phyloP scores from a whole-genome alignment of 805 yeast genomes.

The Debaryomyces castellii region DNA sequence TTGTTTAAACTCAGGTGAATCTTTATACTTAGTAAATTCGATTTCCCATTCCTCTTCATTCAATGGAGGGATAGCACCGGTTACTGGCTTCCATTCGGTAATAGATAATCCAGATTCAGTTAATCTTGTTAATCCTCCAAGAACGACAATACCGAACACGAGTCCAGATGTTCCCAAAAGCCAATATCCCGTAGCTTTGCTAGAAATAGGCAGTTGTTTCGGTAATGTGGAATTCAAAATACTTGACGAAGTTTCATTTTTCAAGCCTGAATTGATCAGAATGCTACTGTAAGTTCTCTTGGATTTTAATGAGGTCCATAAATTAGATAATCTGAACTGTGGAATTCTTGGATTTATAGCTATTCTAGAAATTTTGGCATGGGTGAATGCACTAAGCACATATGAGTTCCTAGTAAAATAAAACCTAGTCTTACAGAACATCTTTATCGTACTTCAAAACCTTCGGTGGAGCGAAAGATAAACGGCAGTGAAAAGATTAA shows the following conservation, averaged over 20 bases:
- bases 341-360: constrained; percentile 13
- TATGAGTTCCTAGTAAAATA: constrained; percentile 57
- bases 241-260: neutral
- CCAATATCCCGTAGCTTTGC: constrained; percentile 73
- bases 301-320: constrained; percentile 4
- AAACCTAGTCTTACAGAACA: constrained; percentile 52
- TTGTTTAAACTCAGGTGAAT: constrained; percentile 87
- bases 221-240: neutral
- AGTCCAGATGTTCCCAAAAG: constrained; percentile 81
- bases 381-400: constrained; percentile 35
- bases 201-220: constrained; percentile 14
- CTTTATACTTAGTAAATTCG: constrained; percentile 78
- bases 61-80: constrained; percentile 91
- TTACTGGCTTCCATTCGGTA: constrained; percentile 98
- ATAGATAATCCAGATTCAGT: constrained; percentile 96
- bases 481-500: neutral
- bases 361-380: constrained; percentile 17
- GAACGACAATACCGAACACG: constrained; percentile 92
- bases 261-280: neutral
- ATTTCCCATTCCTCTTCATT: constrained; percentile 78
- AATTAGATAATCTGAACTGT: constrained; percentile 4
- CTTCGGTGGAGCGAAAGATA: neutral
- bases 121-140: constrained; percentile 92
- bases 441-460: neutral
- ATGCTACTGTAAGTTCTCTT: constrained; percentile 4